Percentiles rank a stretch among this genome's conserved stretches.
These are phyloP conservation scores for Kondoa subrosea DNA, from an alignment of 768 basidiomycete genomes.

Conservation along the genomic window DNA sequence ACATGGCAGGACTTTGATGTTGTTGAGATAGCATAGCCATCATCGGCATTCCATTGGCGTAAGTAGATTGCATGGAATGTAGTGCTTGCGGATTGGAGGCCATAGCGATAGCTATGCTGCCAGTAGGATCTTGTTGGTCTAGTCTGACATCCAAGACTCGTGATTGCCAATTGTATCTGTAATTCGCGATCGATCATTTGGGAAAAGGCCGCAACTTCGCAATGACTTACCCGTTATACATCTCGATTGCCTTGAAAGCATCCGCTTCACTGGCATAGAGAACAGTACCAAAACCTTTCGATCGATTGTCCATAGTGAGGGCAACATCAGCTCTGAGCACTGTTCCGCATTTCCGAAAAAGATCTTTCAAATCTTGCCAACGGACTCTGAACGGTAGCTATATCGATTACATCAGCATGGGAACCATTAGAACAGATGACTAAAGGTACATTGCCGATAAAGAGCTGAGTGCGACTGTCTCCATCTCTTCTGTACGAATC, in stretches of 20 bases:
- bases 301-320: slow-evolving; percentile 38
- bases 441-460: slow-evolving; percentile 74
- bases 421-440: slow-evolving; percentile 2
- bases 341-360: slow-evolving; percentile 87
- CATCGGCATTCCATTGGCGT: background rate
- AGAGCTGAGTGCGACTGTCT: slow-evolving; percentile 87
- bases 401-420: slow-evolving; percentile 12
- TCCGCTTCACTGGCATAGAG: slow-evolving; percentile 87
- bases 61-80: slow-evolving; percentile 14
- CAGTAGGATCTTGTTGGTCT: slow-evolving; percentile 28
- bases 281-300: slow-evolving; percentile 82
- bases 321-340: slow-evolving; percentile 49
- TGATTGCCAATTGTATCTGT: slow-evolving; percentile 28
- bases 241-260: slow-evolving; percentile 81
- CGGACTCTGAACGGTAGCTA: slow-evolving; percentile 84
- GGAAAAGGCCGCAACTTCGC: background rate
- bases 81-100: slow-evolving; percentile 23
- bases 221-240: slow-evolving; percentile 90
- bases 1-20: background rate
- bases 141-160: slow-evolving; percentile 30
- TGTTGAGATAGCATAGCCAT: background rate
- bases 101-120: slow-evolving; percentile 24
- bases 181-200: slow-evolving; percentile 5
- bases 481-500: background rate
- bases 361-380: slow-evolving; percentile 98